Evolutionary conservation across 257 asterid genomes (phyloP).

Genomic region (Avicennia marina): DNA sequence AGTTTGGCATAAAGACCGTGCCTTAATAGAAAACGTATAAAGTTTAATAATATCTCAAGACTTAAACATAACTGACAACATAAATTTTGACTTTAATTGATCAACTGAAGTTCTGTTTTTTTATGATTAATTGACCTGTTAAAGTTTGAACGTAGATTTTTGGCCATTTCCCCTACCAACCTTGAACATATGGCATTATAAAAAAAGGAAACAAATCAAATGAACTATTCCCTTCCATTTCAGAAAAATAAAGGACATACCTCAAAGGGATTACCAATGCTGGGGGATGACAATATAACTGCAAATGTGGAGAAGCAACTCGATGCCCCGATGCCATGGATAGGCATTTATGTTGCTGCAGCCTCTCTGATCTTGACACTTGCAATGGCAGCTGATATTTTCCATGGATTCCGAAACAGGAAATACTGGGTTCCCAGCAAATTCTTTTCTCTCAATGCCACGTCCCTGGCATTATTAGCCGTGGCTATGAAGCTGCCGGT

Average conservation of each 20-base stretch:
- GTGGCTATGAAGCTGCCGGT: slow-evolving; percentile 35
- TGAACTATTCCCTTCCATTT: neutral
- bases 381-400: slow-evolving; percentile 33
- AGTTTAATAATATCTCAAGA: neutral
- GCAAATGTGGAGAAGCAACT: slow-evolving; percentile 28
- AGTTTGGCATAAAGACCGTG: neutral
- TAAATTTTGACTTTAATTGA: no score
- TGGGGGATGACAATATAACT: slow-evolving; percentile 4
- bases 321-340: slow-evolving; percentile 42
- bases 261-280: slow-evolving; percentile 23
- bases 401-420: slow-evolving; percentile 23
- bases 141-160: neutral
- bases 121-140: no score
- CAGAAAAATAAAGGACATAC: neutral
- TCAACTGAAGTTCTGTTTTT: no score
- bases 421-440: slow-evolving; percentile 34
- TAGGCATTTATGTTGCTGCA: slow-evolving; percentile 35
- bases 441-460: slow-evolving; percentile 29
- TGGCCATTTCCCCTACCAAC: neutral
- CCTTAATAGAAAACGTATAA: neutral
- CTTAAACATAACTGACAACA: no score
- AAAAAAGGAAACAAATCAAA: slow-evolving; percentile 6
- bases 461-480: slow-evolving; percentile 25
- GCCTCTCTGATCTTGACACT: slow-evolving; percentile 33
- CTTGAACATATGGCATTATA: neutral